Conservation (phyloP, 805 yeast species). For the Wickerhamomyces sydowiorum region DNA sequence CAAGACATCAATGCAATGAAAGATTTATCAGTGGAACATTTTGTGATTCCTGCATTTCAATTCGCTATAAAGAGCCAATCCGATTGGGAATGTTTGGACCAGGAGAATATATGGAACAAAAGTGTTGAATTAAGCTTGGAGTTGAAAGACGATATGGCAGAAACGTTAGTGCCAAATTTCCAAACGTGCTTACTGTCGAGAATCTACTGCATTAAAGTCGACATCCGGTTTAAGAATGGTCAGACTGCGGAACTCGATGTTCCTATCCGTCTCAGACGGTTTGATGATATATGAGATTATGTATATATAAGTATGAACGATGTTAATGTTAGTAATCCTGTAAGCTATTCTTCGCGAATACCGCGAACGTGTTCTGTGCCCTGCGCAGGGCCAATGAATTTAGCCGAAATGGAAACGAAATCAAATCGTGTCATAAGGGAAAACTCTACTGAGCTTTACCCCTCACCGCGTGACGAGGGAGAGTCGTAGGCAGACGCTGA, state of each 20-base stretch:
- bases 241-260: conserved; percentile 27
- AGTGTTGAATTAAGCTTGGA: conserved; percentile 31
- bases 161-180: conserved; percentile 55
- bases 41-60: conserved; percentile 2
- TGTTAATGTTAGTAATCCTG: too few relatives aligned
- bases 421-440: neutral
- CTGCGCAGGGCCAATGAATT: neutral
- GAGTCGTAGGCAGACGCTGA: too few relatives aligned
- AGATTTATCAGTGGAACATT: conserved; percentile 10
- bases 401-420: neutral
- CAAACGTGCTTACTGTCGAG: conserved; percentile 61
- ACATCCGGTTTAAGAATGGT: conserved; percentile 31
- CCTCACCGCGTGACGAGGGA: too few relatives aligned
- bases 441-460: neutral
- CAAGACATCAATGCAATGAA: conserved; percentile 19
- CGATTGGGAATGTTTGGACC: too few relatives aligned
- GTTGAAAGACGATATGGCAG: conserved; percentile 35
- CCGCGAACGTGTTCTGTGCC: too few relatives aligned
- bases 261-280: conserved; percentile 32
- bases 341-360: too few relatives aligned
- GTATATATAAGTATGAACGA: too few relatives aligned
- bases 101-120: neutral
- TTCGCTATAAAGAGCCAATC: conserved; percentile 3
- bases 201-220: conserved; percentile 45
- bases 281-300: too few relatives aligned